Percentiles rank a stretch among this genome's conserved stretches.
Conservation (phyloP, 768 basidiomycete species). For the Sarcodon aspratus region DNA sequence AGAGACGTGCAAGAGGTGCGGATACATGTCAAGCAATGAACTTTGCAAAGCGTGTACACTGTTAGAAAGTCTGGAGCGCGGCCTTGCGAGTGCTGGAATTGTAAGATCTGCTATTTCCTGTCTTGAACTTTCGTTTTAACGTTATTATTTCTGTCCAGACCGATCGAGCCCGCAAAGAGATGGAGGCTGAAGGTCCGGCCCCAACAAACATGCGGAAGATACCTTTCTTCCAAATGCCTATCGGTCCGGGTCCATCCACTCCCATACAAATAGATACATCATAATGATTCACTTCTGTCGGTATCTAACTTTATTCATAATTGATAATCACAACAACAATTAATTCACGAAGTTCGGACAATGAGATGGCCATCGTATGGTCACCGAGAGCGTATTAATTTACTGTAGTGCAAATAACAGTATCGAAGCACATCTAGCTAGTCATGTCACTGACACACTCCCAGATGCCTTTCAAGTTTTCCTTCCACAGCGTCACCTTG, state of each 20-base stretch:
- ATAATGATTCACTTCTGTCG: background rate
- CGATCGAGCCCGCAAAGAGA: conserved; percentile 52
- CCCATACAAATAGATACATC: conserved; percentile 4
- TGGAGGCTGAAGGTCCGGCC: conserved; percentile 44
- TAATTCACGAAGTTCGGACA: too few relatives aligned
- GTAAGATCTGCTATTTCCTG: conserved; percentile 26
- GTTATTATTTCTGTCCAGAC: conserved; percentile 31
- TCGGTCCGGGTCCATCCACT: conserved; percentile 23
- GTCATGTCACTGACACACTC: conserved; percentile 96
- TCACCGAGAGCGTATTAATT: too few relatives aligned
- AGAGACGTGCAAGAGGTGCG: conserved; percentile 90
- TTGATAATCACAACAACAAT: too few relatives aligned
- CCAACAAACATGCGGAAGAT: conserved; percentile 70
- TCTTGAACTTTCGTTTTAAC: background rate
- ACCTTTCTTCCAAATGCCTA: conserved; percentile 46
- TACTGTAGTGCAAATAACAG: too few relatives aligned
- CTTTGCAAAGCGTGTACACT: conserved; percentile 92
- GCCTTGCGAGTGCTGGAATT: conserved; percentile 38
- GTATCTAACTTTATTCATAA: background rate
- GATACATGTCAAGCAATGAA: conserved; percentile 94
- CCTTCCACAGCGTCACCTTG: conserved; percentile 97
- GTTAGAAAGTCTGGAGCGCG: conserved; percentile 83
- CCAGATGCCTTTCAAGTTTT: conserved; percentile 90
- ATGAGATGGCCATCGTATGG: too few relatives aligned
- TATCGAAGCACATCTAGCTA: conserved; percentile 32